Conservation (phyloP, 1,139 yeast genomes). For the Kodamaea anthophila region DNA sequence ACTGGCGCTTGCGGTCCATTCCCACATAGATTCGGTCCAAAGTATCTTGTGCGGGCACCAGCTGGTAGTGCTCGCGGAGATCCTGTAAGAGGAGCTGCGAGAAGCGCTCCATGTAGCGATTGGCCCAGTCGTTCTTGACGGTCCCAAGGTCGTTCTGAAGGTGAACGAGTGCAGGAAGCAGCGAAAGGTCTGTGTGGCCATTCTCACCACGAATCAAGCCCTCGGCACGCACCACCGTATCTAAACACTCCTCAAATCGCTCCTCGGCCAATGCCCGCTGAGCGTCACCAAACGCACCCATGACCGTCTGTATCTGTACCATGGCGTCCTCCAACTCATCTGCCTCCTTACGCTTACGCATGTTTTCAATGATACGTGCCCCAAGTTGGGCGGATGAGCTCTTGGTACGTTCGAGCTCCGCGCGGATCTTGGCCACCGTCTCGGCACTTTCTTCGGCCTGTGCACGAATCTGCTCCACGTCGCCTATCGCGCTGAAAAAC, state of each 20-base stretch:
- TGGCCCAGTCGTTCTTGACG: conserved; percentile 57
- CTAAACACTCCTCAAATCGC: conserved; percentile 38
- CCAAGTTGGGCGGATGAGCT: conserved; percentile 48
- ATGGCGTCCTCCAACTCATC: conserved; percentile 58
- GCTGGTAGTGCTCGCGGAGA: conserved; percentile 49
- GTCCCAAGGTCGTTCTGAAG: conserved; percentile 47
- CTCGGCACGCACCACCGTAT: conserved; percentile 52
- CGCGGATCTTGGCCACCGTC: conserved; percentile 44
- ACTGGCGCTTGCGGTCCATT: conserved; percentile 19
- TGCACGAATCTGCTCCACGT: conserved; percentile 56
- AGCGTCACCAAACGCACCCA: conserved; percentile 48
- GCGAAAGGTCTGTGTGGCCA: conserved; percentile 45
- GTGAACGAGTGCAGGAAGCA: conserved; percentile 53
- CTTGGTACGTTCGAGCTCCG: conserved; percentile 39
- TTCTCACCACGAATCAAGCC: conserved; percentile 54
- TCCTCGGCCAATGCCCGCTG: conserved; percentile 40
- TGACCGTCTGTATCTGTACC: conserved; percentile 52
- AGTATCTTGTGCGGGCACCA: conserved; percentile 44
- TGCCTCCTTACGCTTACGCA: conserved; percentile 54
- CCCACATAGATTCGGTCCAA: conserved; percentile 42
- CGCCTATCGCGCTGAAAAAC: conserved; percentile 79
- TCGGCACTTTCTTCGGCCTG: conserved; percentile 42
- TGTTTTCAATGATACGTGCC: conserved; percentile 43
- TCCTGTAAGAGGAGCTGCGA: conserved; percentile 53
- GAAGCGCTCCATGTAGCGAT: conserved; percentile 55